A percentile compares a stretch with the other conserved stretches of the same genome.
Conservation (phyloP, 768 basidiomycete genomes). For the Lyophyllum decastes region DNA sequence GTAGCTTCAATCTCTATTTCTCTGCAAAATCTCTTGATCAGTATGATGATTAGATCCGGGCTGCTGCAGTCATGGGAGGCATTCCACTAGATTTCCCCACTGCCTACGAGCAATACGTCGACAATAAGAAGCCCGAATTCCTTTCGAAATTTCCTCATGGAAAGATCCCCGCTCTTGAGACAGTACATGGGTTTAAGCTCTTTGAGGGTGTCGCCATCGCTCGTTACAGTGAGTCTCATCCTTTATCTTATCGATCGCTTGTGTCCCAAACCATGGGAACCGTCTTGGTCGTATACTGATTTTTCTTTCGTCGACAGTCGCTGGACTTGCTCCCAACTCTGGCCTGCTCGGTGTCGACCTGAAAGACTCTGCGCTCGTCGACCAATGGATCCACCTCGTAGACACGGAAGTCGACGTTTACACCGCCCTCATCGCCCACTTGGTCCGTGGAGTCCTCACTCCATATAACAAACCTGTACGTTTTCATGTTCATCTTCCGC, state of each 20-base stretch:
- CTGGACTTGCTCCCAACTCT: constrained; percentile 71
- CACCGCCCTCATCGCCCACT: constrained; percentile 33
- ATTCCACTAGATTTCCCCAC: constrained; percentile 54
- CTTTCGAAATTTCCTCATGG: constrained; percentile 74
- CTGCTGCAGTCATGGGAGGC: constrained; percentile 60
- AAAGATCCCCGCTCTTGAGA: constrained; percentile 82
- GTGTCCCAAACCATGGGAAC: not conserved
- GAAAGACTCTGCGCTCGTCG: constrained; percentile 74
- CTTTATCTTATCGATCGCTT: constrained; percentile 6
- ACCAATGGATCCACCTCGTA: constrained; percentile 81
- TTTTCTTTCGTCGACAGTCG: constrained; percentile 24
- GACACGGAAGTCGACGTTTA: constrained; percentile 61
- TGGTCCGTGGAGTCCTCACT: constrained; percentile 45
- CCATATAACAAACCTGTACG: constrained; percentile 81
- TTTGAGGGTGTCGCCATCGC: constrained; percentile 81
- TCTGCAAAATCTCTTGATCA: not conserved
- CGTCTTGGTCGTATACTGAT: not conserved
- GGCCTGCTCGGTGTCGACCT: constrained; percentile 66
- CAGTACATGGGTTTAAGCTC: constrained; percentile 71
- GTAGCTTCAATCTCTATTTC: constrained; percentile 18
- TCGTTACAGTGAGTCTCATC: constrained; percentile 45
- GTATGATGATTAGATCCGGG: constrained; percentile 37
- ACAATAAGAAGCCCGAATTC: constrained; percentile 73
- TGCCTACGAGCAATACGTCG: constrained; percentile 59
- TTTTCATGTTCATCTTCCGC: not conserved